phyloP scores from a whole-genome alignment of 1,139 yeast genomes.

The Yamadazyma spencermartinsiae region DNA sequence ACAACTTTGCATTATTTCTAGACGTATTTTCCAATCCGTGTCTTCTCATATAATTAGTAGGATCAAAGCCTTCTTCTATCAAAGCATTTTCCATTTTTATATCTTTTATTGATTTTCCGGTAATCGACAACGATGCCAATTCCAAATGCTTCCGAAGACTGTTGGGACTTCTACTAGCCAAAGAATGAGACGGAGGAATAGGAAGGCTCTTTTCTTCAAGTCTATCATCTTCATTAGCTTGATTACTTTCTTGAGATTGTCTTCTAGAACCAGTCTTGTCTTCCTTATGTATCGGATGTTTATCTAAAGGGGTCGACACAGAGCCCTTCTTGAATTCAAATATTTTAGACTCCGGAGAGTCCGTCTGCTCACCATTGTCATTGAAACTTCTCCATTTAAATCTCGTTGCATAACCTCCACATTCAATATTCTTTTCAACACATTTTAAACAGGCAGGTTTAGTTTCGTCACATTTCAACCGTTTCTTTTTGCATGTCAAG shows the following conservation, averaged over 20 bases:
- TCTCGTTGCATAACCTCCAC: conserved; percentile 58
- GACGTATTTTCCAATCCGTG: conserved; percentile 8
- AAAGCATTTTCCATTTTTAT: conserved; percentile 50
- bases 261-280: too few species aligned
- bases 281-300: too few species aligned
- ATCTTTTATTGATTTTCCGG: conserved; percentile 51
- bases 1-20: conserved; percentile 13
- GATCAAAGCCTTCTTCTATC: conserved; percentile 51
- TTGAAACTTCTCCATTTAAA: conserved; percentile 64
- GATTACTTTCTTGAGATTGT: too few species aligned
- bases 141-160: conserved; percentile 46
- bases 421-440: conserved; percentile 25
- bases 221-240: too few species aligned
- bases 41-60: conserved; percentile 23
- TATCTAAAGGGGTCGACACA: background rate
- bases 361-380: conserved; percentile 17
- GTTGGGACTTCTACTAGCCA: conserved; percentile 9
- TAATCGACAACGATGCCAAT: conserved; percentile 53
- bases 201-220: background rate
- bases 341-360: background rate
- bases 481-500: conserved; percentile 29
- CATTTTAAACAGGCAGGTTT: conserved; percentile 46
- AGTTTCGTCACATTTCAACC: conserved; percentile 46
- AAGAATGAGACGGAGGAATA: background rate
- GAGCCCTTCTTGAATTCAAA: too few species aligned